phyloP scores from a whole-genome alignment of 2,329 filamentous ascomycete genomes.

The Pyrenophora tritici-repentis region DNA sequence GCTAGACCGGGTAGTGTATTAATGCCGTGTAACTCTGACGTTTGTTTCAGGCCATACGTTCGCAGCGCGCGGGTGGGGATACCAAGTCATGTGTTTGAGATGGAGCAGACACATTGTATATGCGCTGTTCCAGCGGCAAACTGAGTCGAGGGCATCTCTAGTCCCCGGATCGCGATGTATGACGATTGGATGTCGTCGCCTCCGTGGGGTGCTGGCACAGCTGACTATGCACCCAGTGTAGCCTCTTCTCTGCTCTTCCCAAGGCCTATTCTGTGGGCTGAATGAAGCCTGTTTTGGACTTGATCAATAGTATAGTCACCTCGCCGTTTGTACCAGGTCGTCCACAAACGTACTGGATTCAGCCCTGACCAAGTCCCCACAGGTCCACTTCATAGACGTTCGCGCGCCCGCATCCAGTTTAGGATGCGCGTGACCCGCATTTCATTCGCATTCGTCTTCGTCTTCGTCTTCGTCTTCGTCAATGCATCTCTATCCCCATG shows the following conservation, averaged over 20 bases:
- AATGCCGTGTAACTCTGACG: slow-evolving; percentile 7
- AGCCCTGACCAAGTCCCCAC: neutral
- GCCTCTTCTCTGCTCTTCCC: neutral
- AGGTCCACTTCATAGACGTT: slow-evolving; percentile 1
- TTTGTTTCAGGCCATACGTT: slow-evolving; percentile 21
- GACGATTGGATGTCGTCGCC: slow-evolving; percentile 2
- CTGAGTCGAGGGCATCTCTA: slow-evolving; percentile 5
- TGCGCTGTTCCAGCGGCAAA: slow-evolving; percentile 19
- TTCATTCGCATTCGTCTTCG: slow-evolving; percentile 11
- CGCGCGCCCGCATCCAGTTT: neutral
- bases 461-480: slow-evolving; percentile 3
- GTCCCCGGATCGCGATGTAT: slow-evolving; percentile 7
- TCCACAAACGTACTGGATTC: neutral
- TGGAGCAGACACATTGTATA: slow-evolving; percentile 19
- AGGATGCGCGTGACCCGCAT: slow-evolving; percentile 1
- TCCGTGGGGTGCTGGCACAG: neutral
- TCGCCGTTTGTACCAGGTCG: neutral
- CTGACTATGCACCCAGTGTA: neutral
- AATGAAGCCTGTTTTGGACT: too few relatives aligned
- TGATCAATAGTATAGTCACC: neutral
- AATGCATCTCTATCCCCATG: slow-evolving; percentile 9
- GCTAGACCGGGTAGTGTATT: slow-evolving; percentile 6
- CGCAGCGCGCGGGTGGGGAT: slow-evolving; percentile 14
- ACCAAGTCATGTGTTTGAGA: slow-evolving; percentile 14
- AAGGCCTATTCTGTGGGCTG: neutral